These are phyloP conservation scores for Periconia macrospinosa DNA, from an alignment of 2,329 filamentous ascomycete species.

Conservation along the genomic window DNA sequence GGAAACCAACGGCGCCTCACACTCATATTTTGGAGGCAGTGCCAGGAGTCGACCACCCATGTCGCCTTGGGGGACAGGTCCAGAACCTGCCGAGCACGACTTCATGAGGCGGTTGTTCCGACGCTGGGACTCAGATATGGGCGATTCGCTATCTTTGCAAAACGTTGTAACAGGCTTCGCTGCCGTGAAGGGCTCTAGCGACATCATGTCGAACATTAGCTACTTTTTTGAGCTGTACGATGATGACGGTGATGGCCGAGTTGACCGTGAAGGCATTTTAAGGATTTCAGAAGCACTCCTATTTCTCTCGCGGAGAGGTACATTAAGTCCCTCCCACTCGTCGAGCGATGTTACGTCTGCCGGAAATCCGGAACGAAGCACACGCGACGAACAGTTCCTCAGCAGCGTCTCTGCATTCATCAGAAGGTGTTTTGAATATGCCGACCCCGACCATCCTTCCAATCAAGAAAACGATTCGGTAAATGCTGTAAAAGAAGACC, in stretches of 20 bases:
- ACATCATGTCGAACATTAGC: constrained; percentile 97
- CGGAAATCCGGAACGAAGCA: constrained; percentile 48
- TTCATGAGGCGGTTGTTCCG: constrained; percentile 87
- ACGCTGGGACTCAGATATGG: constrained; percentile 82
- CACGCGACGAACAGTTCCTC: constrained; percentile 82
- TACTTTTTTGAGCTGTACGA: constrained; percentile 99
- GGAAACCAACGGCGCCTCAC: constrained; percentile 54
- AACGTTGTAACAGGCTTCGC: constrained; percentile 91
- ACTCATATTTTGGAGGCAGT: constrained; percentile 59
- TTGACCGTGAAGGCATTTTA: constrained; percentile 92
- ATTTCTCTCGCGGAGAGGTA: constrained; percentile 85
- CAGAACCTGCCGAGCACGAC: constrained; percentile 86
- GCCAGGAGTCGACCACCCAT: constrained; percentile 45
- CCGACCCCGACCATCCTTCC: constrained; percentile 79
- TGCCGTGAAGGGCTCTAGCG: constrained; percentile 85
- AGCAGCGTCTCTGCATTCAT: constrained; percentile 96
- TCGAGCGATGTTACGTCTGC: constrained; percentile 53
- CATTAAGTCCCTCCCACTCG: constrained; percentile 67
- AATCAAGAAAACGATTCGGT: constrained; percentile 50
- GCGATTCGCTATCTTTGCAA: constrained; percentile 79
- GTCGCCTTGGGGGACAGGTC: constrained; percentile 61
- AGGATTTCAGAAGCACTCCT: constrained; percentile 91
- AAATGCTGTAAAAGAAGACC: constrained; percentile 24
- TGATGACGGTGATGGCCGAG: constrained; percentile 84
- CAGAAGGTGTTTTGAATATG: constrained; percentile 94